Evolutionary conservation across 1,284 basidiomycete genomes (phyloP), one percentile per base, ranked within the genome.

Genomic region (Inonotus hispidus): DNA sequence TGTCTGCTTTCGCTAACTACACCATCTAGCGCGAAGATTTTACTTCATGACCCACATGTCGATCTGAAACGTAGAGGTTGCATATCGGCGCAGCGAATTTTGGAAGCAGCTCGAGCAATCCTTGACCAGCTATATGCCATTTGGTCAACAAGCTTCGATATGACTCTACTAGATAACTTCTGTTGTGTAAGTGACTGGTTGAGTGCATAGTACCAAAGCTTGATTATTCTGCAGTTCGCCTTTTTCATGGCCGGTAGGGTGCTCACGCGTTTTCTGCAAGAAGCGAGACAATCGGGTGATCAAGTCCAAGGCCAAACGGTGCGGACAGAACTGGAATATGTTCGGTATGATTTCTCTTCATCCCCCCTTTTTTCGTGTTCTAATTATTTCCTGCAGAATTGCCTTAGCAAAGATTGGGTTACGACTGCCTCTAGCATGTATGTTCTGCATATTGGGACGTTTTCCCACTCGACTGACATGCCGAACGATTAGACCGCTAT

Each of bases 31-130:
- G 80, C 84, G 6, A 78, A 72, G 6, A 85, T 90, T 58, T 72
- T 87, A 16, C 73, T 90, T 37, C 88, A 90, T 65, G 88, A 90
- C 64, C 85, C 87, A 0, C 87, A 90, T 68, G 85, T 87, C 14
- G 79, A 83, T 62, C 75, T 86, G 53, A 74, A 77, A 37, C 73
- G 71, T 53, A 74, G 76, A n/a, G 79, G 79, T 25, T 89, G 88
- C 67, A 75, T 82, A 45, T 89, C 87, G 47, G 82, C 84, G 13
- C 76, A 83, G 65, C 87, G 82, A 68, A 83, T 88, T 39, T 71
- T 90, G 2, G 79, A 78, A 1, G 83, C 87, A 29, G 80, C 87
- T 5, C 79, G 87, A 49, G 78, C 80, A 0, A 83, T 88, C 39
- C 73, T 90, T 45, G 83, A 90, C 66, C 72, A 87, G n/a, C 79